Conservation (phyloP, 257 asterid species). For the Datura wrightii region DNA sequence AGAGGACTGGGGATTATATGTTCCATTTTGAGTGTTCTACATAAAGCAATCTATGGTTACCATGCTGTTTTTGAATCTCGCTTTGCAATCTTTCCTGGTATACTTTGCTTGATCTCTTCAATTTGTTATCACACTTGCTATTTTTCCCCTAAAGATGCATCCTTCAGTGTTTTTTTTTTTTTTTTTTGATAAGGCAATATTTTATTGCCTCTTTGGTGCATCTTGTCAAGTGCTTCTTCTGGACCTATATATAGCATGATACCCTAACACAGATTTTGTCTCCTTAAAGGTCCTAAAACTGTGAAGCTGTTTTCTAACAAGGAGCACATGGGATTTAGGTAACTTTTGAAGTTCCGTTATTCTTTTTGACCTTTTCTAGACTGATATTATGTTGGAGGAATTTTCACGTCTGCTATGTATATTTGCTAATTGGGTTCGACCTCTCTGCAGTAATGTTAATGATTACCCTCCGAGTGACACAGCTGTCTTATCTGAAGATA, state of each 20-base stretch:
- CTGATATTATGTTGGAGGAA: background rate
- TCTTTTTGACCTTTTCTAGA: slow-evolving; percentile 24
- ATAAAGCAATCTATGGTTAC: background rate
- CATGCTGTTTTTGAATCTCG: background rate
- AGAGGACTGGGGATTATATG: background rate
- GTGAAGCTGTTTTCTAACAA: slow-evolving; percentile 78
- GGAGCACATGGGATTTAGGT: slow-evolving; percentile 98
- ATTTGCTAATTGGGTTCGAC: background rate
- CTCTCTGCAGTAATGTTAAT: slow-evolving; percentile 65
- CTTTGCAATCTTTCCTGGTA: background rate
- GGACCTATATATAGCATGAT: background rate
- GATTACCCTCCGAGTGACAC: slow-evolving; percentile 80
- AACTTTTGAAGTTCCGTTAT: slow-evolving; percentile 33
- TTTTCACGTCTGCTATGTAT: background rate
- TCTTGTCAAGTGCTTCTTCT: background rate
- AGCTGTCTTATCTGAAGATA: slow-evolving; percentile 65
- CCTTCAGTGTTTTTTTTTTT: background rate
- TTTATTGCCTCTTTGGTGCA: background rate
- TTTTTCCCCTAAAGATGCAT: background rate
- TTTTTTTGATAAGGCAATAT: slow-evolving; percentile 20
- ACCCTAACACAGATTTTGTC: background rate
- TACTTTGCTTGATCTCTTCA: background rate
- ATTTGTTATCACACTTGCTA: background rate
- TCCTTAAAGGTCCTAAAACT: slow-evolving; percentile 68
- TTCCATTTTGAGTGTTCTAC: background rate